Conservation (phyloP, 176 grass and related monocot species). For the Zea luxurians region DNA sequence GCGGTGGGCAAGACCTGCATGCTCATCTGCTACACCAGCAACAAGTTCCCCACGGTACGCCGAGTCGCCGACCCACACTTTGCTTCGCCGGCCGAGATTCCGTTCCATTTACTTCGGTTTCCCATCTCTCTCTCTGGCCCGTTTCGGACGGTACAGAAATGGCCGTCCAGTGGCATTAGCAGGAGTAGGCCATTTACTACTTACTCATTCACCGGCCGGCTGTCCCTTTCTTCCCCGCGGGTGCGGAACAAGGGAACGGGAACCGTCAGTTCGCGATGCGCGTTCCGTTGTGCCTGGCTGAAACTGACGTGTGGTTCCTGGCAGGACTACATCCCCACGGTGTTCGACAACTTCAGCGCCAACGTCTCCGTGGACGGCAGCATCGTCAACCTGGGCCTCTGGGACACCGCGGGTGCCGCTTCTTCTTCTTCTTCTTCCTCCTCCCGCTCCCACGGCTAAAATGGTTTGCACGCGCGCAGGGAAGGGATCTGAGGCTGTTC, state of each 20-base stretch:
- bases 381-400: conserved; percentile 71
- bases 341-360: conserved; percentile 85
- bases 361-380: conserved; percentile 76
- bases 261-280: neutral
- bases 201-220: conserved; percentile 14
- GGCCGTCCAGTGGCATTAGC: neutral
- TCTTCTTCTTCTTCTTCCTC: neutral
- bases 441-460: too few relatives aligned
- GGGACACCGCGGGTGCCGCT: conserved; percentile 71
- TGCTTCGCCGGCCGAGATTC: neutral
- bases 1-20: conserved; percentile 99
- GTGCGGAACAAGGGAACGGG: too few relatives aligned
- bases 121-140: neutral
- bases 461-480: neutral
- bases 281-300: neutral
- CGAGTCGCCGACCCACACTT: too few relatives aligned
- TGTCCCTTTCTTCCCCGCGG: neutral
- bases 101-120: neutral
- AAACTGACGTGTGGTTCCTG: conserved; percentile 6
- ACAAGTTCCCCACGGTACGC: conserved; percentile 94
- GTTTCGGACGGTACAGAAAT: neutral
- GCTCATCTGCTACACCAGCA: conserved; percentile 99
- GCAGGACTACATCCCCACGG: conserved; percentile 83
- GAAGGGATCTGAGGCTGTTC: neutral
- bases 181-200: too few relatives aligned